Percentiles rank a stretch among this genome's conserved stretches.
Conservation (phyloP, 2,329 filamentous ascomycete species). For the Pleoardoris graminearum region DNA sequence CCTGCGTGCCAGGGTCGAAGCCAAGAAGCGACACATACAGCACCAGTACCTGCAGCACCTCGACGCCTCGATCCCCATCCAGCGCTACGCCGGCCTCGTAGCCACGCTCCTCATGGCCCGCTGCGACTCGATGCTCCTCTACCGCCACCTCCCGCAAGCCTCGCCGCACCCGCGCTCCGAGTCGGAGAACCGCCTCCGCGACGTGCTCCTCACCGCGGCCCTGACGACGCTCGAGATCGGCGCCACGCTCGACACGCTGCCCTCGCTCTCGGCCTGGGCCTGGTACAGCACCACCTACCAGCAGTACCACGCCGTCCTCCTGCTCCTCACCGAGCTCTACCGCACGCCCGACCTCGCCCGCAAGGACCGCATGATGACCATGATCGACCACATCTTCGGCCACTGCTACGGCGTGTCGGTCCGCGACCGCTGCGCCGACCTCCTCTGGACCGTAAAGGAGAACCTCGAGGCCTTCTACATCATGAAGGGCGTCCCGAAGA, state of each 20-base stretch:
- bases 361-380: slow-evolving; percentile 45
- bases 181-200: slow-evolving; percentile 42
- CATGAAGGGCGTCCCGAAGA: slow-evolving; percentile 44
- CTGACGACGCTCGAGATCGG: slow-evolving; percentile 45
- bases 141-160: slow-evolving; percentile 44
- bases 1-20: slow-evolving; percentile 39
- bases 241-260: slow-evolving; percentile 44
- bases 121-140: slow-evolving; percentile 46
- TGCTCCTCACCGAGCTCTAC: slow-evolving; percentile 45
- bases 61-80: slow-evolving; percentile 38
- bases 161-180: slow-evolving; percentile 39
- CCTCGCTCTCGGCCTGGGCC: slow-evolving; percentile 38
- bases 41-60: slow-evolving; percentile 40
- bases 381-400: slow-evolving; percentile 46
- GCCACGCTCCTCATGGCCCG: slow-evolving; percentile 44
- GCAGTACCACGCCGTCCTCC: slow-evolving; percentile 43
- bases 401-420: slow-evolving; percentile 45
- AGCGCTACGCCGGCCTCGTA: slow-evolving; percentile 45
- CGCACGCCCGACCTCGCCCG: slow-evolving; percentile 40
- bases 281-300: slow-evolving; percentile 47
- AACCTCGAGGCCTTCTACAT: slow-evolving; percentile 46
- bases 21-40: slow-evolving; percentile 41
- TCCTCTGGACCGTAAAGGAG: slow-evolving; percentile 45
- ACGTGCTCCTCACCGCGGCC: slow-evolving; percentile 42
- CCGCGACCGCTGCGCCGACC: slow-evolving; percentile 39